Evolutionary conservation across 2,329 filamentous ascomycete species (phyloP).

Genomic region (Fusarium austroafricanum): DNA sequence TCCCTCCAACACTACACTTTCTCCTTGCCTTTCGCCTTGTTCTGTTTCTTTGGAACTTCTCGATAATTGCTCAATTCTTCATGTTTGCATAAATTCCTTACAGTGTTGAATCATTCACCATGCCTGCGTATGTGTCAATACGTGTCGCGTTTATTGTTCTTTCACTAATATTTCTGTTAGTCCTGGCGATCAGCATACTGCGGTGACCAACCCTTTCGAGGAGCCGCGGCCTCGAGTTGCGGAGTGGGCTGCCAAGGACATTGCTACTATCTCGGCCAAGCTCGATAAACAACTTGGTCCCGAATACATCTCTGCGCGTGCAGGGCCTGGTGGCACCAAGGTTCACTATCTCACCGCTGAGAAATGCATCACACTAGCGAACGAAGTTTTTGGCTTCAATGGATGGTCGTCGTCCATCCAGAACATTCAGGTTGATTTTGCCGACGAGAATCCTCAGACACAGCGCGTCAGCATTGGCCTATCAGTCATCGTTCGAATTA

Average conservation of each 20-base stretch:
- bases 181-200: slow-evolving; percentile 72
- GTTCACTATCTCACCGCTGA: slow-evolving; percentile 96
- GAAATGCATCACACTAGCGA: slow-evolving; percentile 94
- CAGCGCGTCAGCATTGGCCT: slow-evolving; percentile 86
- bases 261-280: slow-evolving; percentile 85
- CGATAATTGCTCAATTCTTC: slow-evolving; percentile 11
- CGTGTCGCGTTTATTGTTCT: slow-evolving; percentile 17
- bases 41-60: not conserved
- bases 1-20: not conserved
- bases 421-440: slow-evolving; percentile 94
- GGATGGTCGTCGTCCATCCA: slow-evolving; percentile 98
- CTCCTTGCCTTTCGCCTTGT: not conserved
- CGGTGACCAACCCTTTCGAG: slow-evolving; percentile 82
- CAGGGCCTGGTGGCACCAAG: slow-evolving; percentile 84
- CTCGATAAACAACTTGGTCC: slow-evolving; percentile 95
- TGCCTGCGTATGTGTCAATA: slow-evolving; percentile 58
- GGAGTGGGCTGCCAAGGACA: slow-evolving; percentile 89
- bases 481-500: slow-evolving; percentile 91
- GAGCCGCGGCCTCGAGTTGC: slow-evolving; percentile 75
- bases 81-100: slow-evolving; percentile 42
- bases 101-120: slow-evolving; percentile 43
- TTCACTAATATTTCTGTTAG: slow-evolving; percentile 55
- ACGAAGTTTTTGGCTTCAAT: slow-evolving; percentile 96
- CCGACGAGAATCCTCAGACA: slow-evolving; percentile 84
- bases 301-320: slow-evolving; percentile 90